These are phyloP conservation scores for Tulasnella sp. DNA, from an alignment of 768 basidiomycete genomes.

Conservation along the genomic window DNA sequence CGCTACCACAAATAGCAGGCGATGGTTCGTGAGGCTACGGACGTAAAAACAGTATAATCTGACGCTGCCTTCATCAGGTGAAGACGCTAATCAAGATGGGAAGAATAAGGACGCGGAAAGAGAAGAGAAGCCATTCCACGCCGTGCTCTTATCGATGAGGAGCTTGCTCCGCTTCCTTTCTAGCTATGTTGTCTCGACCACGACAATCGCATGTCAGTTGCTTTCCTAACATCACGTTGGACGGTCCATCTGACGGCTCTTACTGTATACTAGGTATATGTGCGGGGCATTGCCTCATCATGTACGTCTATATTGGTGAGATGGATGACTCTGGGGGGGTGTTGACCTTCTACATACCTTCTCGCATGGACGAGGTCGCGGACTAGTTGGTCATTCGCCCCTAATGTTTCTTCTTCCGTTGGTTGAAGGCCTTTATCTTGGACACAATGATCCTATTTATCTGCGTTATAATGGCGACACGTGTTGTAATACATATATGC, in stretches of 20 bases:
- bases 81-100: constrained; percentile 16
- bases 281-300: constrained; percentile 23
- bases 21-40: not conserved
- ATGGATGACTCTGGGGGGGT: constrained; percentile 21
- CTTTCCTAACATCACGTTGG: not conserved
- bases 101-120: constrained; percentile 38
- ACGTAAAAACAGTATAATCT: not conserved
- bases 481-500: too few relatives aligned
- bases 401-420: too few relatives aligned
- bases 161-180: constrained; percentile 75
- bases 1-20: constrained; percentile 46
- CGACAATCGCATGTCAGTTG: constrained; percentile 71
- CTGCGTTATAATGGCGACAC: too few relatives aligned
- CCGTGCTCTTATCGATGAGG: constrained; percentile 56
- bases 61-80: not conserved
- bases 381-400: too few relatives aligned
- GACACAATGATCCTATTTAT: too few relatives aligned
- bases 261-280: constrained; percentile 21
- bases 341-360: constrained; percentile 25
- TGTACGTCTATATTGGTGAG: constrained; percentile 27
- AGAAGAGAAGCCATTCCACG: constrained; percentile 37
- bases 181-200: constrained; percentile 67
- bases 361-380: constrained; percentile 16
- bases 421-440: too few relatives aligned
- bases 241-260: not conserved